A percentile compares a stretch with the other conserved stretches of the same genome.
phyloP scores from a whole-genome alignment of 2,329 filamentous ascomycete species.

The Cryphonectria carpinicola region DNA sequence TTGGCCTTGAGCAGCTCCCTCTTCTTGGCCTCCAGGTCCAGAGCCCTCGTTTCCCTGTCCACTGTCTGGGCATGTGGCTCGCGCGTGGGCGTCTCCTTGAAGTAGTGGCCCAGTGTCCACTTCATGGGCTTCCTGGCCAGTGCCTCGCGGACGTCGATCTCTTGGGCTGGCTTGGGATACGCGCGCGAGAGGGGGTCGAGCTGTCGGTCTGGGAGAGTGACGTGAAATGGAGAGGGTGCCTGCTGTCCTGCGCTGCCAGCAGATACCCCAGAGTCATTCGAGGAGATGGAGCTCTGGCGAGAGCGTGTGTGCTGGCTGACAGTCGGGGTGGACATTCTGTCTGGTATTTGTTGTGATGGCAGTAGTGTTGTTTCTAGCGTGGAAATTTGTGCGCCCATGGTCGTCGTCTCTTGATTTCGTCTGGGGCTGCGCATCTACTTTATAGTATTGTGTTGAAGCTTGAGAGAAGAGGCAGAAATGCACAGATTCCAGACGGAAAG shows the following conservation, averaged over 20 bases:
- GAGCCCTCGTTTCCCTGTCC: constrained; percentile 41
- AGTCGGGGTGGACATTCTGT: neutral
- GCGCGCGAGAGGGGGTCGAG: constrained; percentile 42
- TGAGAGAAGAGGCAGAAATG: neutral
- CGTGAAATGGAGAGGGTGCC: constrained; percentile 3
- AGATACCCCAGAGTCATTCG: constrained; percentile 21
- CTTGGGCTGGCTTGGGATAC: constrained; percentile 46
- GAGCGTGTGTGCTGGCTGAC: neutral
- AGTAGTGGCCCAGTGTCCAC: constrained; percentile 45
- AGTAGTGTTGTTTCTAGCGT: constrained; percentile 5
- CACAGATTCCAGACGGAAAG: neutral
- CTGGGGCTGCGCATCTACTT: neutral
- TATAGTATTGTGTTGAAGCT: neutral
- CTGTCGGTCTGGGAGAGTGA: constrained; percentile 4
- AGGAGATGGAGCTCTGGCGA: constrained; percentile 30
- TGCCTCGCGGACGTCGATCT: constrained; percentile 48
- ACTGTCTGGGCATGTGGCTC: constrained; percentile 34
- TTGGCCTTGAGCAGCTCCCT: constrained; percentile 48
- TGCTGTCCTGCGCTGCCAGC: constrained; percentile 20
- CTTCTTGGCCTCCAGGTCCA: constrained; percentile 53
- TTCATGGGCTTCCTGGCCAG: constrained; percentile 46
- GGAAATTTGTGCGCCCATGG: constrained; percentile 11
- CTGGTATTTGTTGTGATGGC: neutral
- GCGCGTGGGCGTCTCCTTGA: constrained; percentile 35
- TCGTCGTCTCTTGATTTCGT: neutral